Conservation (phyloP, 2,329 filamentous ascomycete genomes). For the Venturia asperata region DNA sequence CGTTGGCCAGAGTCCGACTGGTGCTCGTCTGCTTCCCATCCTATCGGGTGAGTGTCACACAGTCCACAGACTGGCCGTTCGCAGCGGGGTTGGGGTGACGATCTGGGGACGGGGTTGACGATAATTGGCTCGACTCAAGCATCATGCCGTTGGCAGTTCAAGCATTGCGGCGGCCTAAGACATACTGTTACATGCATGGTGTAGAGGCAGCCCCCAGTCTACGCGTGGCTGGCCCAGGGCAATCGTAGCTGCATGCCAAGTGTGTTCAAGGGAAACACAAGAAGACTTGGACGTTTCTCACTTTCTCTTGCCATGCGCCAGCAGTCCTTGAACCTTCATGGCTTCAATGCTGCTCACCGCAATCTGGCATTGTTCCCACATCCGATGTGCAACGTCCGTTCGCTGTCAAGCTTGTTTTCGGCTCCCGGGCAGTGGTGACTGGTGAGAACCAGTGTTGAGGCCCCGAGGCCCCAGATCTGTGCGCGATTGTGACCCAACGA, state of each 20-base stretch:
- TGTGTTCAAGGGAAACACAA: not conserved
- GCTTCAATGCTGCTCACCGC: not conserved
- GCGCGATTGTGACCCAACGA: not conserved
- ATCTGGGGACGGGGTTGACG: not conserved
- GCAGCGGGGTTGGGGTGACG: not conserved
- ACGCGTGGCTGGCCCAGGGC: not conserved
- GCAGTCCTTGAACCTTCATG: not conserved
- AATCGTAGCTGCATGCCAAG: not conserved
- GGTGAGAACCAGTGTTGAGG: not conserved
- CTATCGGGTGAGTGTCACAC: not conserved
- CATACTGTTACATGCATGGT: not conserved
- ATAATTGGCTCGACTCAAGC: not conserved
- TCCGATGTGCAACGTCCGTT: no score
- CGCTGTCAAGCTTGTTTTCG: not conserved
- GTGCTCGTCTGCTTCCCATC: not conserved
- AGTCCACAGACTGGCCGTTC: not conserved
- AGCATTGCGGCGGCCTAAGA: not conserved
- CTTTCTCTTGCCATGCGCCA: not conserved
- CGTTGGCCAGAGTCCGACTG: not conserved
- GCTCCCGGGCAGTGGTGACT: not conserved
- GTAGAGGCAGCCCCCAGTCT: no score
- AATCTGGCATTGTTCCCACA: no score
- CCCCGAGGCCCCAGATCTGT: not conserved
- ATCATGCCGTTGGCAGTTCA: not conserved
- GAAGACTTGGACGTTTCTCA: not conserved